Evolutionary conservation across 1,139 yeast species (phyloP), one percentile per base, ranked within the genome.

Genomic region (Yamadazyma aaseri): DNA sequence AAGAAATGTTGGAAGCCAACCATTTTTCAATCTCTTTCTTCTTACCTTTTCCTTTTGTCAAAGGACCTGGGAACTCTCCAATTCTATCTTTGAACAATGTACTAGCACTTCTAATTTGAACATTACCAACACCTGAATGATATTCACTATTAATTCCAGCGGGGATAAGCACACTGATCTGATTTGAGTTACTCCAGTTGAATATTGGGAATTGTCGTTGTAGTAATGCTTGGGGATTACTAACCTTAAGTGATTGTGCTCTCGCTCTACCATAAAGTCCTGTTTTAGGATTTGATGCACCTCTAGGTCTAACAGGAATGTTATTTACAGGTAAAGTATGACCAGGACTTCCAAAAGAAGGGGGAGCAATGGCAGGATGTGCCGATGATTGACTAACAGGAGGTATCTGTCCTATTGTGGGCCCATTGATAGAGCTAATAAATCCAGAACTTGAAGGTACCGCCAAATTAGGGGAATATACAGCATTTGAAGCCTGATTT

Each of bases 181-280:
- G 56, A 26, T 53, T 58, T 5, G 69, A 55, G 24, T 65, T 60
- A 30, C 86, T 75, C 86, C 95, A 89, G 37, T 74, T 67, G 53
- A 87, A 84, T 22, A 89, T 56, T 0, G 96, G 96, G 55, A 84
- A 85, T 53, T 86, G 96, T 38, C 86, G 66, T 33, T 67, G 69
- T 20, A 51, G 50, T 29, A 63, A 49, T 6, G 65, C 60, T 17
- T 56, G 56, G 2, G 74, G 73, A 38, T 68, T 57, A 23, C 48
- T 51, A 13, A 56, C 53, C 38, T 57, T 59, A 4, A 53, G 50
- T 4, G 59, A 53, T 35, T 50, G 51, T 14, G 52, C 47, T 18
- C 47, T 45, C 9, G 50, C 50, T 30, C 50, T 34, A 2, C 50
- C 50, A 27, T 61, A 61, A 13, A 59, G 50, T 20, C 54, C 60